phyloP scores from a whole-genome alignment of 345 rosid genomes.

The Eutrema heterophyllum region DNA sequence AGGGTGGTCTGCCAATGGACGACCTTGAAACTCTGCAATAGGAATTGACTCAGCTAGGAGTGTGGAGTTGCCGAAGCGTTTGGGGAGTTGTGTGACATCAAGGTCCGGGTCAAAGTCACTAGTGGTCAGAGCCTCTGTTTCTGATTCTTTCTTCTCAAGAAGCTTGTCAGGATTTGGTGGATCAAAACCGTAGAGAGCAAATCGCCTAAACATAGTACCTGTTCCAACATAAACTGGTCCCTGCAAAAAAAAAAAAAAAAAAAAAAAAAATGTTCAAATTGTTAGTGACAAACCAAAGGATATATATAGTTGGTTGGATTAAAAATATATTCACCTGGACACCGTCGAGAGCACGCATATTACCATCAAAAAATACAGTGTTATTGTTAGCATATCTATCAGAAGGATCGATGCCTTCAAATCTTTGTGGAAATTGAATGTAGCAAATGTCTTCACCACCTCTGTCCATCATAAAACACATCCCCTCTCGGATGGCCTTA shows the following conservation, averaged over 20 bases:
- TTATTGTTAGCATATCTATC: constrained; percentile 93
- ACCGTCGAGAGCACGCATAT: constrained; percentile 96
- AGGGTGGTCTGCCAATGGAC: constrained; percentile 90
- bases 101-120: constrained; percentile 79
- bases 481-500: constrained; percentile 86
- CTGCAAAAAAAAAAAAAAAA: too few species aligned
- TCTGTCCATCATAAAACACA: constrained; percentile 97
- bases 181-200: constrained; percentile 89
- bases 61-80: constrained; percentile 90
- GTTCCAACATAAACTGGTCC: constrained; percentile 98
- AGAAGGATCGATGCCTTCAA: constrained; percentile 96
- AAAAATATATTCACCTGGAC: constrained; percentile 51
- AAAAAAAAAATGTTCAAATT: too few species aligned
- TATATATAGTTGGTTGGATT: background rate
- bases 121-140: constrained; percentile 63
- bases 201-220: constrained; percentile 83
- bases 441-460: constrained; percentile 89
- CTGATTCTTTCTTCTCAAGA: constrained; percentile 36
- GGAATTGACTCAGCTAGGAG: constrained; percentile 82
- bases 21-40: constrained; percentile 75
- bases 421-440: constrained; percentile 94
- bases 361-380: constrained; percentile 93
- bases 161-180: constrained; percentile 57
- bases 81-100: constrained; percentile 74
- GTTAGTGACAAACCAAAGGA: too few species aligned